Percentiles rank a stretch among this genome's conserved stretches.
These are phyloP conservation scores for Fusarium metavorans DNA, from an alignment of 2,329 filamentous ascomycete genomes.

Conservation along the genomic window DNA sequence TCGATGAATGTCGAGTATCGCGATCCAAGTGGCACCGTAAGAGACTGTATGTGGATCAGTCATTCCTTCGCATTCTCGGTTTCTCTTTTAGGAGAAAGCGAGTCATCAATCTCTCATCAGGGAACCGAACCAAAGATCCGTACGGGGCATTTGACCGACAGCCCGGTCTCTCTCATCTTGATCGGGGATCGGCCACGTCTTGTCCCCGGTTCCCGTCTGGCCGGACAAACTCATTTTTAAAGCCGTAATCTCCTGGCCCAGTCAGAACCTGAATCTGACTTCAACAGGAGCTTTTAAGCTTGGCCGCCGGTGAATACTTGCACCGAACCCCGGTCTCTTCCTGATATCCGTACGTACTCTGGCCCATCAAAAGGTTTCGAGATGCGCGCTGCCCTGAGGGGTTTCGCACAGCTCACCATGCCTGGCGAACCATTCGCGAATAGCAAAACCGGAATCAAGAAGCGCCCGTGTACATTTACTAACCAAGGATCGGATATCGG, in stretches of 20 bases:
- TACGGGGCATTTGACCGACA: not conserved
- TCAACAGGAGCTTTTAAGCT: not conserved
- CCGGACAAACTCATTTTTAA: not conserved
- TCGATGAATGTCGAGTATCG: slow-evolving; percentile 38
- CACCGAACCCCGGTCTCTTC: slow-evolving; percentile 4
- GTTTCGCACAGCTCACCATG: not conserved
- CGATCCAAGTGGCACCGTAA: slow-evolving; percentile 7
- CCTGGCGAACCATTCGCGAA: not conserved
- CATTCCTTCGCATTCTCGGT: not conserved
- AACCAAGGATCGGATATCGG: not conserved
- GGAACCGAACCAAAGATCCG: not conserved
- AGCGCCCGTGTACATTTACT: not conserved
- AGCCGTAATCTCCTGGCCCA: slow-evolving; percentile 5
- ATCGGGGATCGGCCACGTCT: slow-evolving; percentile 19
- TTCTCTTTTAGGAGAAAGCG: not conserved
- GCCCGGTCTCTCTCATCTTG: not conserved
- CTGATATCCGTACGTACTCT: not conserved
- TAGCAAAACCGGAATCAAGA: not conserved
- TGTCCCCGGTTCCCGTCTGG: slow-evolving; percentile 16
- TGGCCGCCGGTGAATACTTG: not conserved
- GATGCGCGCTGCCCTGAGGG: not conserved
- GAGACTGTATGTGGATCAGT: not conserved
- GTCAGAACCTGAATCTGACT: not conserved
- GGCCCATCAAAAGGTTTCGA: not conserved
- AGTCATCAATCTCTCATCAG: not conserved